These are phyloP conservation scores for Colletotrichum falcatum DNA, from an alignment of 2,329 filamentous ascomycete species.

Conservation along the genomic window DNA sequence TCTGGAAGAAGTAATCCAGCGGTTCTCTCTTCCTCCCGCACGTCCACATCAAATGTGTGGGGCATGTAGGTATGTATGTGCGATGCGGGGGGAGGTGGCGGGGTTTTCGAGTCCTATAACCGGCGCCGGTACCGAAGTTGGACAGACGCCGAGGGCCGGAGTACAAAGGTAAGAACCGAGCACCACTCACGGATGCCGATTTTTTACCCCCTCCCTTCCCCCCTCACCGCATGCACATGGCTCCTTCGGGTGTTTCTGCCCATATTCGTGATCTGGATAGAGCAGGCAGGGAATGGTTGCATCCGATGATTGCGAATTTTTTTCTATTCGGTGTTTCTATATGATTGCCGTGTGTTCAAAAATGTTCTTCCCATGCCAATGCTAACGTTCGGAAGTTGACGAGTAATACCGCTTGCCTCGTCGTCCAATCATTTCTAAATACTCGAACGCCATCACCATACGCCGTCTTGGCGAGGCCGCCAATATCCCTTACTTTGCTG, in stretches of 20 bases:
- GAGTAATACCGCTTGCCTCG: background rate
- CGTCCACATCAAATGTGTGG: constrained; percentile 28
- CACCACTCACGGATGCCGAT: background rate
- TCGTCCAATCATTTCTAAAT: background rate
- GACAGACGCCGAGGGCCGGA: constrained; percentile 29
- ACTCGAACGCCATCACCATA: constrained; percentile 24
- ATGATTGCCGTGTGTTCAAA: constrained; percentile 2
- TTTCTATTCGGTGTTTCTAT: constrained; percentile 15
- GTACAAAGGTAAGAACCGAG: constrained; percentile 4
- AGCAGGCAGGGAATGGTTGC: background rate
- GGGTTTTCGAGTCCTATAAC: constrained; percentile 18
- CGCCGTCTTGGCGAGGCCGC: background rate
- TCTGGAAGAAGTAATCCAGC: background rate
- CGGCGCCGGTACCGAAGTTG: constrained; percentile 36
- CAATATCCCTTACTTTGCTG: background rate
- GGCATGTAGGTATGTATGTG: background rate
- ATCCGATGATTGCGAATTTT: background rate
- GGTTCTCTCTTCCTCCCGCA: constrained; percentile 18
- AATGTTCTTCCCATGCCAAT: constrained; percentile 8
- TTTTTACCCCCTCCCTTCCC: accelerated
- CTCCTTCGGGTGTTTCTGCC: background rate
- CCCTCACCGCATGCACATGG: background rate
- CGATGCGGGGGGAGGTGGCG: constrained; percentile 1
- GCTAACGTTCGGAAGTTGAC: background rate
- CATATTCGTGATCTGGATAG: background rate